Percentiles rank a stretch among this genome's conserved stretches.
Conservation (phyloP, 176 grass and related monocot species). For the Hsuehochloa calcarea region DNA sequence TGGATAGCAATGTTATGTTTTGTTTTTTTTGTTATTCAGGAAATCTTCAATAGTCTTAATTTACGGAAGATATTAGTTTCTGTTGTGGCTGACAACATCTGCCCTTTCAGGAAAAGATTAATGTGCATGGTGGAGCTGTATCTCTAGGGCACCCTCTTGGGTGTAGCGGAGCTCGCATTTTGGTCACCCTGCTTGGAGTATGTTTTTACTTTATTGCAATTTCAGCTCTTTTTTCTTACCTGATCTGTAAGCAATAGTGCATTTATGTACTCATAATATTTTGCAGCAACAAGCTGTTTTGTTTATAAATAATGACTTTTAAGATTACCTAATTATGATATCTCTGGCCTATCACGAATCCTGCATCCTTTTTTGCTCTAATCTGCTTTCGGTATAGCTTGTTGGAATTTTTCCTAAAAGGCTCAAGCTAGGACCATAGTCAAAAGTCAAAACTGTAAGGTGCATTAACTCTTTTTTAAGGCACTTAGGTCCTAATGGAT, state of each 20-base stretch:
- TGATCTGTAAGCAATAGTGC: background rate
- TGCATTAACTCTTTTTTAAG: background rate
- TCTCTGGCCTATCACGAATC: no score
- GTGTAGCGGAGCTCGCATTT: conserved; percentile 86
- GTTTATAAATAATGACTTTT: no score
- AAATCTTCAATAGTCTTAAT: background rate
- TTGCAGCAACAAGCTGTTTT: background rate
- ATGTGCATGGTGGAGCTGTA: conserved; percentile 91
- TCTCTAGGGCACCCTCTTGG: conserved; percentile 90
- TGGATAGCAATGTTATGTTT: background rate
- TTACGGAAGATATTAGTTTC: background rate
- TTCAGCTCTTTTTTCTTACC: background rate
- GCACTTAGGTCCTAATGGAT: no score
- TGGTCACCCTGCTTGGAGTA: conserved; percentile 87
- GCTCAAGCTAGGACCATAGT: background rate
- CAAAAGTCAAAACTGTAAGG: background rate
- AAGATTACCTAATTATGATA: no score
- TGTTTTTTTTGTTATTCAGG: background rate
- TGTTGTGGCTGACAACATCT: conserved; percentile 1
- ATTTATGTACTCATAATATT: background rate
- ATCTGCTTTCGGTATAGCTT: background rate
- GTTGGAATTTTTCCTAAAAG: background rate
- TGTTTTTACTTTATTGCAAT: conserved; percentile 16
- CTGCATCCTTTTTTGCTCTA: no score
- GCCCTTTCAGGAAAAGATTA: conserved; percentile 64